Percentiles rank a stretch among this genome's conserved stretches.
Evolutionary conservation across 148 eudicot genomes (phyloP).

Genomic region (Camellia lanceoleosa): DNA sequence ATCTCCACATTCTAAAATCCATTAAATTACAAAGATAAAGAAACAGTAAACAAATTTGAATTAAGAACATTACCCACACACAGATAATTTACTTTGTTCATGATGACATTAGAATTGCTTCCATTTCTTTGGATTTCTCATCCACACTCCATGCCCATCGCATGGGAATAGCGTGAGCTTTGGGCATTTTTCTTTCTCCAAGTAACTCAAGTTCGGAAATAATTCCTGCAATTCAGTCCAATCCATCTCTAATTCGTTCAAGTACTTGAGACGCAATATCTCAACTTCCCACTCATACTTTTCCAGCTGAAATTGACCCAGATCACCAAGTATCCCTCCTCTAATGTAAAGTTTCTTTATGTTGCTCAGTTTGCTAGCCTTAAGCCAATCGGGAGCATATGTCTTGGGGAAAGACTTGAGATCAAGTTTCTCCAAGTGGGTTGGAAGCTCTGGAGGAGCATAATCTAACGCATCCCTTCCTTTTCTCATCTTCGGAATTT

Average conservation of each 20-base stretch:
- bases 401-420: conserved; percentile 23
- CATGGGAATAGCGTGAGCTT: conserved; percentile 33
- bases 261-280: conserved; percentile 21
- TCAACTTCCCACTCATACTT: conserved; percentile 20
- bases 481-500: not conserved
- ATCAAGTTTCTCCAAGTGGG: conserved; percentile 32
- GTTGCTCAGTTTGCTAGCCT: conserved; percentile 4
- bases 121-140: no score
- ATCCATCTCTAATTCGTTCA: conserved; percentile 16
- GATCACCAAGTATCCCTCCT: conserved; percentile 30
- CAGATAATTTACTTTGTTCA: no score
- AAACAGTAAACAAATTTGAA: no score
- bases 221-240: conserved; percentile 13
- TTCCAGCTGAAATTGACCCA: not conserved
- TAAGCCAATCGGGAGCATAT: conserved; percentile 17
- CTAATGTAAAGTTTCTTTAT: conserved; percentile 35
- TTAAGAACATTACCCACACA: no score
- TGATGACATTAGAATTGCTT: no score
- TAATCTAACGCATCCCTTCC: not conserved
- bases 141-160: conserved; percentile 21
- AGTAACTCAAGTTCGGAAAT: conserved; percentile 17
- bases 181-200: conserved; percentile 37
- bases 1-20: no score
- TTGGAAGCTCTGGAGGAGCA: conserved; percentile 5
- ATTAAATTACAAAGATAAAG: no score